Percentiles rank a stretch among this genome's conserved stretches.
phyloP scores from a whole-genome alignment of 179 eudicot genomes.

The Beta lomatogona region DNA sequence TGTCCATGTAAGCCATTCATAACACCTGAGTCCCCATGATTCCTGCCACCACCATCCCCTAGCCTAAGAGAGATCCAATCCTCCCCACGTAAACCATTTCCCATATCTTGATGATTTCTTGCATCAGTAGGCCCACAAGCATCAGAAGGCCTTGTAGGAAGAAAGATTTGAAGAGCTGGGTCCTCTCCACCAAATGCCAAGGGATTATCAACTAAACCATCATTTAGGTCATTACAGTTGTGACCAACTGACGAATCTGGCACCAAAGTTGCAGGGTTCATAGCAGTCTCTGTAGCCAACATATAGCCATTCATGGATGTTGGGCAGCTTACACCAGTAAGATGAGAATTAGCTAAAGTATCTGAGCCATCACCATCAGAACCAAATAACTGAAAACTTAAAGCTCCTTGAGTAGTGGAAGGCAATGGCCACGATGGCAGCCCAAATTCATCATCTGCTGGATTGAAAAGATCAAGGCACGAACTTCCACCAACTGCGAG shows the following conservation, averaged over 20 bases:
- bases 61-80: conserved; percentile 97
- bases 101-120: conserved; percentile 53
- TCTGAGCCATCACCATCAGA: conserved; percentile 67
- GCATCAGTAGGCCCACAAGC: conserved; percentile 46
- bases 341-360: conserved; percentile 55
- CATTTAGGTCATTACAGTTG: conserved; percentile 52
- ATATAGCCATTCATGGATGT: conserved; percentile 58
- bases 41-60: conserved; percentile 61
- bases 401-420: conserved; percentile 53
- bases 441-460: conserved; percentile 67
- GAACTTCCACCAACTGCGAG: conserved; percentile 56
- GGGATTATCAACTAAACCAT: conserved; percentile 81
- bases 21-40: conserved; percentile 40
- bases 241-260: conserved; percentile 46
- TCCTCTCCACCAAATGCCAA: conserved; percentile 77
- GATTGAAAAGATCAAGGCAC: conserved; percentile 56
- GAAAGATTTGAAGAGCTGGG: conserved; percentile 92
- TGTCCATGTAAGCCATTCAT: conserved; percentile 45
- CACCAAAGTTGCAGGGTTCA: conserved; percentile 48
- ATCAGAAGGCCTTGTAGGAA: conserved; percentile 82
- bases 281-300: conserved; percentile 47
- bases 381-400: conserved; percentile 78
- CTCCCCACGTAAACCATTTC: conserved; percentile 53
- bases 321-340: conserved; percentile 47
- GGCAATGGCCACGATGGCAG: conserved; percentile 72